These are phyloP conservation scores for Nectriaceae sp. DNA, from an alignment of 2,329 filamentous ascomycete genomes.

Conservation along the genomic window DNA sequence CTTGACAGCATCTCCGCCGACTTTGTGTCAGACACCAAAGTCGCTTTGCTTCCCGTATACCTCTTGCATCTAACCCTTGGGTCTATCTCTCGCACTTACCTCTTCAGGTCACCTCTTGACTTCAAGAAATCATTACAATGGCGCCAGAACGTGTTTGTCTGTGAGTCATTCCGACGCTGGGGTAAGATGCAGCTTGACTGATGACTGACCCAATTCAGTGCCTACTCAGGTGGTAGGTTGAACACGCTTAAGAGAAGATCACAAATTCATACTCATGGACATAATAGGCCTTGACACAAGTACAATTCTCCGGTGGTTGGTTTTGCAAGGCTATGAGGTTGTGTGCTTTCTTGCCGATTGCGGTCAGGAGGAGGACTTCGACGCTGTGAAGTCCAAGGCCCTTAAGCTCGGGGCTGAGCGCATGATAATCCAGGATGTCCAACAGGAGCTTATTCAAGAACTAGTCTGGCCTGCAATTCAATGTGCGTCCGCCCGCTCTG, in stretches of 20 bases:
- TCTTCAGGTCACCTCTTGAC: constrained; percentile 4
- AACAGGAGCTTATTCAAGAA: constrained; percentile 72
- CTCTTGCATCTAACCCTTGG: constrained; percentile 1
- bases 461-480: constrained; percentile 76
- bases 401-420: constrained; percentile 18
- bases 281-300: constrained; percentile 20
- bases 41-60: not conserved
- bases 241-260: constrained; percentile 1
- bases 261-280: constrained; percentile 5
- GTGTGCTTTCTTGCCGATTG: constrained; percentile 60
- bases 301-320: constrained; percentile 16
- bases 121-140: constrained; percentile 15
- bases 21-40: not conserved
- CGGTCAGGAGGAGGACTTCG: constrained; percentile 71
- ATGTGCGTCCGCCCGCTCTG: constrained; percentile 48
- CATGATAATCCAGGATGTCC: constrained; percentile 60
- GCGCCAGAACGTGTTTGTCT: constrained; percentile 23
- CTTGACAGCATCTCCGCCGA: constrained; percentile 2
- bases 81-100: constrained; percentile 5
- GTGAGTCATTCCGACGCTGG: constrained; percentile 13
- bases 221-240: constrained; percentile 24
- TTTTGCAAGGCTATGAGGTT: constrained; percentile 14
- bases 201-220: constrained; percentile 16
- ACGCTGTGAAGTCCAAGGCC: constrained; percentile 68
- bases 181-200: constrained; percentile 6